Base-by-base conservation (phyloP, 805 yeast species). In the Dipodascus geniculatus region DNA sequence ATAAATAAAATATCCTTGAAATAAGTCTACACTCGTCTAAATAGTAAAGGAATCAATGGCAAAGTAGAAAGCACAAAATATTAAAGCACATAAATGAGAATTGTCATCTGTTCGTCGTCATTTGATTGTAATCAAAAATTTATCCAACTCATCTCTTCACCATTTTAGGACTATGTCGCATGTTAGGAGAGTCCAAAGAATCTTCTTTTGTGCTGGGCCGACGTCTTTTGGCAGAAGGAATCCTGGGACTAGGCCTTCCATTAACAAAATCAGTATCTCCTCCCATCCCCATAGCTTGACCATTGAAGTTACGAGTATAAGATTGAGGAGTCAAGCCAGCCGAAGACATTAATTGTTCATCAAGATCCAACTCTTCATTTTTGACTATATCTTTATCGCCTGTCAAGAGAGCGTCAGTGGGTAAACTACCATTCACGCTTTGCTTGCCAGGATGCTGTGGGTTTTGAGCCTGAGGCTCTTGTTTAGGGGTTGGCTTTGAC, bases 401-500 rank as follows among this genome's bases (percentile, higher is more conserved):
- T 38, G 44, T 38, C 17, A n/a, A 17, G 44, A 14, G 20, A 38
- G 17, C 44, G 17, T 38, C 44, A 38, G 4, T 38, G 17, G 17
- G 11, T n/a, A 38, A 14, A 17, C 8, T 38, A 38, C 44, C 44
- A 38, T 38, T 38, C 11, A n/a, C 44, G 33, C 33, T 28, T 38
- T 38, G 44, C 44, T 38, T 38, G 17, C 44, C 44, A n/a, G 44
- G 44, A 38, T 38, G 44, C 20, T 38, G 44, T n/a, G 49, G 28
- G 14, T 20, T 9, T 47, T 47, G 49, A 47, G 31, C n/a, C 17
- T 22, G 19, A 20, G 24, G 31, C 19, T 47, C 49, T 14, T 47
- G 57, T 31, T 54, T 56, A n/a, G 50, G 58, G 14, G 55, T 58
- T 17, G 57, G 63, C 8, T 51, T 59, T 23, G 53, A 55, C 38